phyloP scores from a whole-genome alignment of 108 stramenopile genomes.

The Mediolabrus comicus region DNA sequence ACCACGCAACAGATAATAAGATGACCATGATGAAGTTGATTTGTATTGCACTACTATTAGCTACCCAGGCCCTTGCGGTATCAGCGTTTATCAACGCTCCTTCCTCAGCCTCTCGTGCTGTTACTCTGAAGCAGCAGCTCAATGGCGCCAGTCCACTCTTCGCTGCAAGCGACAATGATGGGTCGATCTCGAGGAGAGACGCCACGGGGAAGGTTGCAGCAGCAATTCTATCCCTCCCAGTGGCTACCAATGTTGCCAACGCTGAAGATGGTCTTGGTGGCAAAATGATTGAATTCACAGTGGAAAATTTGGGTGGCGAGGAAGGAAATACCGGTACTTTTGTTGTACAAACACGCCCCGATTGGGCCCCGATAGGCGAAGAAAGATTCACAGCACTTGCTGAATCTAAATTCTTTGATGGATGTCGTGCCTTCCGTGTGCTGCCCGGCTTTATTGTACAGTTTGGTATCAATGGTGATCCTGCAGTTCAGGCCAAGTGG shows the following conservation, averaged over 20 bases:
- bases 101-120: not conserved
- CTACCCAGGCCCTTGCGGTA: conserved; percentile 11
- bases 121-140: not conserved
- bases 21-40: conserved; percentile 18
- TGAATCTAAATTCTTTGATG: conserved; percentile 58
- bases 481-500: conserved; percentile 69
- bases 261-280: conserved; percentile 29
- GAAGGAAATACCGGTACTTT: conserved; percentile 64
- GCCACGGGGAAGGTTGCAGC: conserved; percentile 10
- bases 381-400: conserved; percentile 73
- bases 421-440: conserved; percentile 87
- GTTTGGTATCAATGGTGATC: conserved; percentile 90
- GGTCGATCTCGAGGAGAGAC: conserved; percentile 22
- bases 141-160: not conserved
- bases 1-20: no score
- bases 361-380: conserved; percentile 80
- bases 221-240: not conserved
- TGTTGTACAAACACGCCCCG: conserved; percentile 66
- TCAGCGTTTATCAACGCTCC: conserved; percentile 20
- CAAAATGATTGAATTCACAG: conserved; percentile 59
- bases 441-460: conserved; percentile 90
- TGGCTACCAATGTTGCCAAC: not conserved
- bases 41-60: conserved; percentile 12
- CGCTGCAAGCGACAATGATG: not conserved
- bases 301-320: conserved; percentile 69